Evolutionary conservation across 805 yeast species (phyloP).

Genomic region (Zygosaccharomyces lentus): DNA sequence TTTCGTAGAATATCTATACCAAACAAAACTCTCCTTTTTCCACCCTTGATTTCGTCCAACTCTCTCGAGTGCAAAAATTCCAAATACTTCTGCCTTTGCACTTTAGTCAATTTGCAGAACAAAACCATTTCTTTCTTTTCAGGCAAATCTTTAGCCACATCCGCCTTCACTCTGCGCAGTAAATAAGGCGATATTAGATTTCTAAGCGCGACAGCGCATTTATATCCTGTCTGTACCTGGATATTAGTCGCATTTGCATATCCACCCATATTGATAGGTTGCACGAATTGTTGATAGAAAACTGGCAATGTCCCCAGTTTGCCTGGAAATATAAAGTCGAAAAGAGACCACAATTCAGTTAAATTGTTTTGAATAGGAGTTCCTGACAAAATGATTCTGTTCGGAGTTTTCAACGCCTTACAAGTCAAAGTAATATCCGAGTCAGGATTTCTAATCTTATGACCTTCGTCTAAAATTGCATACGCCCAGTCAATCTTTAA

Average conservation of each 20-base stretch:
- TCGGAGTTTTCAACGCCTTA: slow-evolving; percentile 78
- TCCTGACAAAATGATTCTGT: slow-evolving; percentile 85
- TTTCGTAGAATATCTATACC: slow-evolving; percentile 90
- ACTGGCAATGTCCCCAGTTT: slow-evolving; percentile 91
- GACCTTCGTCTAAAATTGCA: slow-evolving; percentile 92
- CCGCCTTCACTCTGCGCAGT: slow-evolving; percentile 80
- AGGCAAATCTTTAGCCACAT: slow-evolving; percentile 93
- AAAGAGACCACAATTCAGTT: slow-evolving; percentile 88
- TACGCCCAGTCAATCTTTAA: slow-evolving; percentile 82
- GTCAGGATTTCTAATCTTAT: slow-evolving; percentile 92
- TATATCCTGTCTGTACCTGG: slow-evolving; percentile 93
- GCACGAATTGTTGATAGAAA: slow-evolving; percentile 85
- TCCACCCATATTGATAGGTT: slow-evolving; percentile 95
- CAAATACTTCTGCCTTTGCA: slow-evolving; percentile 70
- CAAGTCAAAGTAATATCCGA: slow-evolving; percentile 80
- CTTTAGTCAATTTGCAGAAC: slow-evolving; percentile 78
- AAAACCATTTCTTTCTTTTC: slow-evolving; percentile 90
- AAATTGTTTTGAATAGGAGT: slow-evolving; percentile 96
- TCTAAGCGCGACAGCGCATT: slow-evolving; percentile 87
- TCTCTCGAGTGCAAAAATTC: slow-evolving; percentile 76
- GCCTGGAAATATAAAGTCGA: slow-evolving; percentile 95
- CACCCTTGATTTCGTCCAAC: slow-evolving; percentile 61
- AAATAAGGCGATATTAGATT: slow-evolving; percentile 88
- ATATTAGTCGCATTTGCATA: slow-evolving; percentile 95
- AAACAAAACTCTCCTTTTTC: slow-evolving; percentile 74